Conservation (phyloP, 2,329 filamentous ascomycete genomes). For the Claviceps sp. region DNA sequence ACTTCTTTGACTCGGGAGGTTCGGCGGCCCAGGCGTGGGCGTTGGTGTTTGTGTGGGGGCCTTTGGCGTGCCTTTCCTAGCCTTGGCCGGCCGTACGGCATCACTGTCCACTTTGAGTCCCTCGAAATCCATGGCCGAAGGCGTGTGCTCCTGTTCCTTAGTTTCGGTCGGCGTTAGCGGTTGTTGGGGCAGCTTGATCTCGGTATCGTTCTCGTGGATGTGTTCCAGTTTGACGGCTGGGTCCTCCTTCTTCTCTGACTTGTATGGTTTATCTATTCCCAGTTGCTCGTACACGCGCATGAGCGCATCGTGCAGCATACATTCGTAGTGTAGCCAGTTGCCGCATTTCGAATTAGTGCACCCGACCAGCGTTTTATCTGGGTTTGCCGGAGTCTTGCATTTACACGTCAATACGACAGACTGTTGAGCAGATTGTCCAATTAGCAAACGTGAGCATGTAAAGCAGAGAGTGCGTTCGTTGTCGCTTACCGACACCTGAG, state of each 20-base stretch:
- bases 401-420: slow-evolving; percentile 43
- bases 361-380: slow-evolving; percentile 45
- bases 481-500: slow-evolving; percentile 42
- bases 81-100: slow-evolving; percentile 24
- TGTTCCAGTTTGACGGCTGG: slow-evolving; percentile 21
- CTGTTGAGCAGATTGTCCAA: slow-evolving; percentile 17
- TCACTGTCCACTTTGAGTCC: slow-evolving; percentile 27
- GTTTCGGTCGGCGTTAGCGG: slow-evolving; percentile 40
- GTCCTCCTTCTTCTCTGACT: slow-evolving; percentile 30
- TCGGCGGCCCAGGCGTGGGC: slow-evolving; percentile 17
- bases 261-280: slow-evolving; percentile 38
- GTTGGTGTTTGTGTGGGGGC: slow-evolving; percentile 18
- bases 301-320: slow-evolving; percentile 43
- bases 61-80: slow-evolving; percentile 16
- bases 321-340: slow-evolving; percentile 51
- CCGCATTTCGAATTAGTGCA: slow-evolving; percentile 42
- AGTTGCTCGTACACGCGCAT: slow-evolving; percentile 35
- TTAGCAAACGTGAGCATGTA: neutral
- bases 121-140: slow-evolving; percentile 40
- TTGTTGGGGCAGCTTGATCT: slow-evolving; percentile 19
- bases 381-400: slow-evolving; percentile 47
- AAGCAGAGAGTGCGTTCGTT: neutral
- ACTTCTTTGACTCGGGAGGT: slow-evolving; percentile 11
- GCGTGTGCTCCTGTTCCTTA: slow-evolving; percentile 31
- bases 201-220: slow-evolving; percentile 7